Conservation (phyloP, 2,329 filamentous ascomycete species). For the Talaromyces amestolkiae region DNA sequence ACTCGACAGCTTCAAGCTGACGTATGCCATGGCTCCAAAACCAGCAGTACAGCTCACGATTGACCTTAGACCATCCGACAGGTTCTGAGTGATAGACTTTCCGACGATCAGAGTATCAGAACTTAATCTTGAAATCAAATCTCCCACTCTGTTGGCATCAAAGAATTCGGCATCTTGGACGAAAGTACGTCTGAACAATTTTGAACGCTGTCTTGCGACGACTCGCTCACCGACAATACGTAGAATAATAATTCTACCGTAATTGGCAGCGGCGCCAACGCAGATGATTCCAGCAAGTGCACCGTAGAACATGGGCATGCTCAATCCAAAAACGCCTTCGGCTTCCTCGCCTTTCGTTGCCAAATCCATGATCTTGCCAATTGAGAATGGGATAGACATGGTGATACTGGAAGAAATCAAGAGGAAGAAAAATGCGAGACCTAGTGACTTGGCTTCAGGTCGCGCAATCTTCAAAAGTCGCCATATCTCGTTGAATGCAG, state of each 20-base stretch:
- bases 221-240: constrained; percentile 94
- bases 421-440: constrained; percentile 76
- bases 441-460: constrained; percentile 76
- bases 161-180: constrained; percentile 99
- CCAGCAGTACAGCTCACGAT: constrained; percentile 87
- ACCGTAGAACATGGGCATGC: constrained; percentile 82
- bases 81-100: constrained; percentile 96
- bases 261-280: constrained; percentile 84
- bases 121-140: constrained; percentile 90
- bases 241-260: constrained; percentile 86
- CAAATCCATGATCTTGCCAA: constrained; percentile 91
- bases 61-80: constrained; percentile 91
- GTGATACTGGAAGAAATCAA: constrained; percentile 88
- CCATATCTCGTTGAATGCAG: constrained; percentile 74
- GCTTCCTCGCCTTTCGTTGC: constrained; percentile 69
- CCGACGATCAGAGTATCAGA: constrained; percentile 97
- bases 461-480: constrained; percentile 83
- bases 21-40: constrained; percentile 91
- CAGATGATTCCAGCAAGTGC: constrained; percentile 74
- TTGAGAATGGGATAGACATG: constrained; percentile 95
- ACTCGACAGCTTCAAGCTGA: constrained; percentile 84
- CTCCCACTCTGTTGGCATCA: constrained; percentile 93
- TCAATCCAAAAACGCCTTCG: constrained; percentile 74
- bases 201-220: constrained; percentile 81
- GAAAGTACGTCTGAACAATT: constrained; percentile 87